Percentiles rank a stretch among this genome's conserved stretches.
phyloP scores from a whole-genome alignment of 2,329 filamentous ascomycete species.

The Talaromyces sp. region DNA sequence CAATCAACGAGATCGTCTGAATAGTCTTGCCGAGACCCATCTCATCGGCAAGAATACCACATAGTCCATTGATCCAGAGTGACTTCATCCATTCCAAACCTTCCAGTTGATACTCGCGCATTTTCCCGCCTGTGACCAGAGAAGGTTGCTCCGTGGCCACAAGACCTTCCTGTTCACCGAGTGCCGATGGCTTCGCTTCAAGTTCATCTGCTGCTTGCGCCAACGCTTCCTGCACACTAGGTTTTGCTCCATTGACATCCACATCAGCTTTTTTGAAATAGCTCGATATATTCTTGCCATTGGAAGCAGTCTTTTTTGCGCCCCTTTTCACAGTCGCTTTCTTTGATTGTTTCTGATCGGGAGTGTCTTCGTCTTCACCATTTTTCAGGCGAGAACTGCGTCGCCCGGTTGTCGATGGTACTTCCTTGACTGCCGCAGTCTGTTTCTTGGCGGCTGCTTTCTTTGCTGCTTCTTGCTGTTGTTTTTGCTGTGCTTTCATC shows the following conservation, averaged over 20 bases:
- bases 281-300: slow-evolving; percentile 50
- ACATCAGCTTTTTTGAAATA: slow-evolving; percentile 61
- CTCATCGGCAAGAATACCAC: slow-evolving; percentile 87
- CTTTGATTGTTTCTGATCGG: slow-evolving; percentile 23
- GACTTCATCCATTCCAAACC: slow-evolving; percentile 88
- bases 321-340: slow-evolving; percentile 22
- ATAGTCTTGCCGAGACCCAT: slow-evolving; percentile 94
- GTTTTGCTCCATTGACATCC: slow-evolving; percentile 50
- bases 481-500: slow-evolving; percentile 44
- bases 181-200: slow-evolving; percentile 56
- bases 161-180: slow-evolving; percentile 61
- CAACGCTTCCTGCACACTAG: slow-evolving; percentile 55
- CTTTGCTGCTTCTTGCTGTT: slow-evolving; percentile 43
- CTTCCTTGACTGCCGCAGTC: slow-evolving; percentile 28
- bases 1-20: slow-evolving; percentile 83
- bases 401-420: slow-evolving; percentile 20
- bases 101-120: slow-evolving; percentile 92
- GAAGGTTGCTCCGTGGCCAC: slow-evolving; percentile 81
- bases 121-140: slow-evolving; percentile 78
- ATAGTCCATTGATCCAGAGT: slow-evolving; percentile 83
- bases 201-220: slow-evolving; percentile 57
- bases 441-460: slow-evolving; percentile 35
- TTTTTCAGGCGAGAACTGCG: slow-evolving; percentile 34
- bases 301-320: slow-evolving; percentile 28
- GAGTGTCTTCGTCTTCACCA: slow-evolving; percentile 17